Base-by-base conservation (phyloP, 345 rosid genomes). In the Syzygium grande region DNA sequence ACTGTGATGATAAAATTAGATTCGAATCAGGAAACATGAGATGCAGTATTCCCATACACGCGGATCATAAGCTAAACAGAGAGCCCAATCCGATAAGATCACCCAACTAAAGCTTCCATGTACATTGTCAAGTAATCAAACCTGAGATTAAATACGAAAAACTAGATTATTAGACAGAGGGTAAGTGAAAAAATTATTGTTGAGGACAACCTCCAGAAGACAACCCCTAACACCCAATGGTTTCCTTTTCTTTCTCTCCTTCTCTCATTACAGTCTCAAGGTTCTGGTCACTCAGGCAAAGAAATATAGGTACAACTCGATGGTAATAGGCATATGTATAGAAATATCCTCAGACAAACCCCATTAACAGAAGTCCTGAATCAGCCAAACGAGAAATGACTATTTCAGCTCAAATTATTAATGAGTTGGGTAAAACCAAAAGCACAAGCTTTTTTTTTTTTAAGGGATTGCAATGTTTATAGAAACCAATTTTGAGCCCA, bases 1-100 rank as follows among this genome's bases (percentile, higher is more conserved):
- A 90, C 97, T 97, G 91, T 88, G 87, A 91, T 87, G 88, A 84
- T 38, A 29, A 43, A 13, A 63, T n/a, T 0, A 29, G 0, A 14
- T 63, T 7, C 38, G 14, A 63, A 63, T 63, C 21, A 63, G 5
- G 77, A 63, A 59, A 63, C 77, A 30, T 29, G 5, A 63, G 38
- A 63, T 63, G 5, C 9, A 6, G 21, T n/a, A 63, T n/a, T 63
- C 14, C 77, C 38, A 63, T n/a, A 63, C 77, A 29, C 13, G 29
- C n/a, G 34, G 77, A 63, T 63, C 8, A 63, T 63, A 63, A 63
- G 9, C 2, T 54, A 63, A 63, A 29, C 38, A 63, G 5, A 29
- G 1, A 63, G 77, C 77, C 11, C 77, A 63, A 63, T 61, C 38
- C 9, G 2, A n/a, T 14, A 29, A 14, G 9, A 19, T 54, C 77